Evolutionary conservation across 2,329 filamentous ascomycete species (phyloP).

Genomic region (Penicillium palitans): DNA sequence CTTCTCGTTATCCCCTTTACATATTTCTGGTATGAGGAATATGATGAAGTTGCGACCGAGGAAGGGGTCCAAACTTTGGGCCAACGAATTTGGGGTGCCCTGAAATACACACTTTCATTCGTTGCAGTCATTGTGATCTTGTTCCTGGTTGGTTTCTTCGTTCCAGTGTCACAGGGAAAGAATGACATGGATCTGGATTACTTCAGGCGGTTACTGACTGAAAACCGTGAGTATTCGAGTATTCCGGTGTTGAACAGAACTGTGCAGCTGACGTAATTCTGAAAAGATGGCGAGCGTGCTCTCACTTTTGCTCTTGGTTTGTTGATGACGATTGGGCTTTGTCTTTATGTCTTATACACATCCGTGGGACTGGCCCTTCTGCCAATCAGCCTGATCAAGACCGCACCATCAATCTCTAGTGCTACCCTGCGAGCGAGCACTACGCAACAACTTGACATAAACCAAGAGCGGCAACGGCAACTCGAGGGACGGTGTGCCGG

Average conservation of each 20-base stretch:
- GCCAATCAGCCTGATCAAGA: constrained; percentile 88
- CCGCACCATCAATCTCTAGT: constrained; percentile 79
- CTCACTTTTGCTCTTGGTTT: constrained; percentile 86
- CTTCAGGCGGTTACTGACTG: constrained; percentile 78
- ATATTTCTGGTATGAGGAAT: constrained; percentile 98
- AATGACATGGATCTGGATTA: constrained; percentile 78
- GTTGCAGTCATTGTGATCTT: constrained; percentile 71
- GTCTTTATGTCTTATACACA: constrained; percentile 87
- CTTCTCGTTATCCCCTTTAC: constrained; percentile 88
- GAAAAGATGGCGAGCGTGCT: constrained; percentile 77
- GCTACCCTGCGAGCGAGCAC: constrained; percentile 76
- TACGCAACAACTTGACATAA: constrained; percentile 76
- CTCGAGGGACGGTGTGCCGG: constrained; percentile 82
- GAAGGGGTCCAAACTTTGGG: constrained; percentile 71
- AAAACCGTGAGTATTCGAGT: constrained; percentile 63
- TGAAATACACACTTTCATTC: constrained; percentile 89
- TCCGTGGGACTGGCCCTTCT: constrained; percentile 84
- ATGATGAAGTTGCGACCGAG: constrained; percentile 85
- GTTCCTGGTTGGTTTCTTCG: constrained; percentile 91
- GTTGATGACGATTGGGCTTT: constrained; percentile 80
- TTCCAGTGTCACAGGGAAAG: constrained; percentile 72
- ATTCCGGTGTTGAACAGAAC: not conserved
- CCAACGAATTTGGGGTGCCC: constrained; percentile 74
- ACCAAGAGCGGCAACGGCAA: constrained; percentile 88
- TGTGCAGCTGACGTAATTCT: constrained; percentile 1